These are phyloP conservation scores for Claviceps sorghi DNA, from an alignment of 2,329 filamentous ascomycete genomes.

Conservation along the genomic window DNA sequence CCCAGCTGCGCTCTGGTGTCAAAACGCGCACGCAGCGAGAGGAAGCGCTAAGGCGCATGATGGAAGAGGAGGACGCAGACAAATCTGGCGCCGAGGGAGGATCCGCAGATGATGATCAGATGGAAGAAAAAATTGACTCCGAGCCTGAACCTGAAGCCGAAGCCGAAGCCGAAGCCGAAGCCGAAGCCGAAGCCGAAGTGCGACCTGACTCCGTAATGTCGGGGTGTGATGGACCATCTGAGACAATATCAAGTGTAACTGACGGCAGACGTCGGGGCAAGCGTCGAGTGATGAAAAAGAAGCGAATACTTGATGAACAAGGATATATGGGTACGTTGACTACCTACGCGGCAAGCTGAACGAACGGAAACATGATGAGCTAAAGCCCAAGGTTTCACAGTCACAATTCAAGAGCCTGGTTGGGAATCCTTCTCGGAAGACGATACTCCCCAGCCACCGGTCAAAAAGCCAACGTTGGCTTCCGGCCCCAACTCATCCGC, in stretches of 20 bases:
- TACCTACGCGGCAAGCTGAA: no score
- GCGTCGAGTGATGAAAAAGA: conserved; percentile 75
- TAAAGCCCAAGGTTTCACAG: conserved; percentile 27
- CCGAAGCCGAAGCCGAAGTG: conserved; percentile 19
- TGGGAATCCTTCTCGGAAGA: conserved; percentile 96
- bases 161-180: conserved; percentile 23
- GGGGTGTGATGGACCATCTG: conserved; percentile 30
- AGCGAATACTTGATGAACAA: conserved; percentile 72
- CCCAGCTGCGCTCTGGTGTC: conserved; percentile 13
- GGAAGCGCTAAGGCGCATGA: conserved; percentile 26
- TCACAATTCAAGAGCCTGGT: conserved; percentile 67
- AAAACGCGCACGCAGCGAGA: conserved; percentile 23
- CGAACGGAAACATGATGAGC: neutral
- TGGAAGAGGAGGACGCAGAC: conserved; percentile 40
- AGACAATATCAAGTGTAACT: conserved; percentile 37
- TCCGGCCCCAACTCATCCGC: conserved; percentile 30
- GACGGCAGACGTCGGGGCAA: conserved; percentile 58
- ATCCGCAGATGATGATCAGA: conserved; percentile 24
- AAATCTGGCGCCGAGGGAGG: conserved; percentile 24
- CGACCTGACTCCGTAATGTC: conserved; percentile 18
- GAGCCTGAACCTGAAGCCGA: conserved; percentile 21
- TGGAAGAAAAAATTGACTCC: conserved; percentile 17
- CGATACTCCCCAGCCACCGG: conserved; percentile 41
- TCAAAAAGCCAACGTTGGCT: conserved; percentile 38
- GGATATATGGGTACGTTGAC: conserved; percentile 63